phyloP scores from a whole-genome alignment of 2,329 filamentous ascomycete species.

The Botryosphaeria dothidea region DNA sequence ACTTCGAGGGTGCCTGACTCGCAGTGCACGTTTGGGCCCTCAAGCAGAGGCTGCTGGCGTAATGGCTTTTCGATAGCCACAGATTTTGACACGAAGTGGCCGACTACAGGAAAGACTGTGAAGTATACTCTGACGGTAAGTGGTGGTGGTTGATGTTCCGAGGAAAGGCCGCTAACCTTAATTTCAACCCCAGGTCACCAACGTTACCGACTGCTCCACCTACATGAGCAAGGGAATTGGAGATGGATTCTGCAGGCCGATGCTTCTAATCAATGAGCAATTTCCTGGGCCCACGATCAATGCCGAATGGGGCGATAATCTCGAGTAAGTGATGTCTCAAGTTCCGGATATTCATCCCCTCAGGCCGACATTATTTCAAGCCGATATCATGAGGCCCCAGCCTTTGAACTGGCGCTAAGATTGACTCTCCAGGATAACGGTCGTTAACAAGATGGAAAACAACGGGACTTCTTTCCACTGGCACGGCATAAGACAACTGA shows the following conservation, averaged over 20 bases:
- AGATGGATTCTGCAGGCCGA: constrained; percentile 31
- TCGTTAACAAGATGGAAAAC: constrained; percentile 54
- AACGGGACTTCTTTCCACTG: constrained; percentile 66
- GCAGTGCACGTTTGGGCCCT: constrained; percentile 43
- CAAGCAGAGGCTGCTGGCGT: constrained; percentile 44
- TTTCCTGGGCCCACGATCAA: constrained; percentile 64
- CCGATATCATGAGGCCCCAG: too few species aligned
- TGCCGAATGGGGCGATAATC: constrained; percentile 45
- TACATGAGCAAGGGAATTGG: constrained; percentile 16
- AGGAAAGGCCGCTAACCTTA: too few species aligned
- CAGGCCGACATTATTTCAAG: too few species aligned
- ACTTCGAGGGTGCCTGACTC: constrained; percentile 27
- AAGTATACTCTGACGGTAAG: constrained; percentile 44
- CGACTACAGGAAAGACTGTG: constrained; percentile 37
- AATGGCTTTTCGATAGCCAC: constrained; percentile 46
- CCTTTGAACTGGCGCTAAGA: constrained; percentile 7
- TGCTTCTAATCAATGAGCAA: constrained; percentile 52
- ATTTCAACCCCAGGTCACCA: constrained; percentile 31
- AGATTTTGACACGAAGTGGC: constrained; percentile 47
- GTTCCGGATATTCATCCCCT: background rate
- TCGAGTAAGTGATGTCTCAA: constrained; percentile 40
- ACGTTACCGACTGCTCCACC: constrained; percentile 41
- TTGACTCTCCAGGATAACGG: constrained; percentile 25
- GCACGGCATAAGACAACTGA: constrained; percentile 61
- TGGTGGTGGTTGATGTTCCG: too few species aligned